Conservation (phyloP, 768 basidiomycete genomes). For the Suillus subalutaceus region DNA sequence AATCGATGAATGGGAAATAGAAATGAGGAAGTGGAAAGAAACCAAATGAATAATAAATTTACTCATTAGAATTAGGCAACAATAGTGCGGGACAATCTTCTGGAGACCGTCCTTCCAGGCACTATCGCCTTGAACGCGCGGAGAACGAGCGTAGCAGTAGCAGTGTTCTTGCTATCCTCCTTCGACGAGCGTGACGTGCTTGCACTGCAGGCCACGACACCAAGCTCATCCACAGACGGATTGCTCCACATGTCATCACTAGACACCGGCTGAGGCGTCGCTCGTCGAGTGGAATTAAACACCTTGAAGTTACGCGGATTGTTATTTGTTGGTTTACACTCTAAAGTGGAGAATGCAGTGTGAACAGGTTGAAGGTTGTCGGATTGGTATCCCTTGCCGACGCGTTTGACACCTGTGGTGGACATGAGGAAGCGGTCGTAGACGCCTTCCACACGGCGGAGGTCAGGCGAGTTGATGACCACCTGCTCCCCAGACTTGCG, state of each 20-base stretch:
- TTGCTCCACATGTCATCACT: constrained; percentile 57
- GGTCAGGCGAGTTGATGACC: constrained; percentile 55
- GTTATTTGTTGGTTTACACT: constrained; percentile 19
- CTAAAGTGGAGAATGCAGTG: constrained; percentile 29
- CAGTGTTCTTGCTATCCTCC: constrained; percentile 49
- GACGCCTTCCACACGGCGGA: constrained; percentile 67
- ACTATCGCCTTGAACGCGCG: constrained; percentile 80
- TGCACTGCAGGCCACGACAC: constrained; percentile 47
- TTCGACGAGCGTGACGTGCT: constrained; percentile 34
- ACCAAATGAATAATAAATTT: constrained; percentile 4
- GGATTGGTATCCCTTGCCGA: constrained; percentile 83
- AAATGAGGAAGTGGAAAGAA: constrained; percentile 16
- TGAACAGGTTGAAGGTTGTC: constrained; percentile 52
- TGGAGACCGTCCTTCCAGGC: constrained; percentile 59
- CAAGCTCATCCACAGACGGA: constrained; percentile 68
- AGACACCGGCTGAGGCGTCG: constrained; percentile 75
- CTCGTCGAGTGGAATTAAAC: constrained; percentile 42
- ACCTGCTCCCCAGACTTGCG: constrained; percentile 43
- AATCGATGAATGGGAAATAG: not conserved
- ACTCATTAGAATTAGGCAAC: constrained; percentile 21
- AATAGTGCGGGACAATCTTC: constrained; percentile 48
- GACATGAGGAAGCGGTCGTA: constrained; percentile 87
- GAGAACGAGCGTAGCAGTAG: constrained; percentile 59
- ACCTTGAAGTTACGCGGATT: constrained; percentile 31
- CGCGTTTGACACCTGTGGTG: constrained; percentile 76